Percentiles rank a stretch among this genome's conserved stretches.
Conservation (phyloP, 1,139 yeast species). For the Candida tetrigidarum region DNA sequence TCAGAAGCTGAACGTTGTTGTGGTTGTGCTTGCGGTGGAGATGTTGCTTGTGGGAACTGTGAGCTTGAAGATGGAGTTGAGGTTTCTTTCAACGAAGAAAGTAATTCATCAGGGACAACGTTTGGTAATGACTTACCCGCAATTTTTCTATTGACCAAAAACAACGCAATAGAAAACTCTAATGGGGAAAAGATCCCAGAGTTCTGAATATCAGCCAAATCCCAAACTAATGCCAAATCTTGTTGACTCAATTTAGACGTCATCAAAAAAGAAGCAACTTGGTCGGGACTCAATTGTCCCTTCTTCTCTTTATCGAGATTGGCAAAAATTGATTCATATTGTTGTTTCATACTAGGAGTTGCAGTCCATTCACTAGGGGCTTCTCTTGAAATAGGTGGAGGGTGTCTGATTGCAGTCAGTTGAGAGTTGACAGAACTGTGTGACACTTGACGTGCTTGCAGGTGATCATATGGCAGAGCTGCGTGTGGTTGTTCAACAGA, state of each 20-base stretch:
- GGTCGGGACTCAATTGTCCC: constrained; percentile 73
- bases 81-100: constrained; percentile 35
- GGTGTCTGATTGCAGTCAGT: constrained; percentile 42
- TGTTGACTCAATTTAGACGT: constrained; percentile 88
- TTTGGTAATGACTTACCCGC: constrained; percentile 80
- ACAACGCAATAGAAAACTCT: constrained; percentile 95
- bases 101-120: constrained; percentile 58
- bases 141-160: constrained; percentile 81
- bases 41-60: constrained; percentile 20
- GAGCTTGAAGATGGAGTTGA: constrained; percentile 25
- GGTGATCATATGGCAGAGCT: constrained; percentile 1
- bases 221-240: constrained; percentile 91
- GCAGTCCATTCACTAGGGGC: constrained; percentile 64
- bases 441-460: constrained; percentile 36
- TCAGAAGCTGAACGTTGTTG: constrained; percentile 5
- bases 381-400: constrained; percentile 20
- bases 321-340: constrained; percentile 79
- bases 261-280: constrained; percentile 88
- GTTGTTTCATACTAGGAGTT: constrained; percentile 69
- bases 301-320: constrained; percentile 67
- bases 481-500: constrained; percentile 35
- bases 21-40: constrained; percentile 13
- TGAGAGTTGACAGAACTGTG: constrained; percentile 59
- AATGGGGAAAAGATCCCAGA: constrained; percentile 78
- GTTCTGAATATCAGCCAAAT: constrained; percentile 87